Evolutionary conservation across 2,329 filamentous ascomycete genomes (phyloP), one percentile per base, ranked within the genome.

Genomic region (Penicillium sp.): DNA sequence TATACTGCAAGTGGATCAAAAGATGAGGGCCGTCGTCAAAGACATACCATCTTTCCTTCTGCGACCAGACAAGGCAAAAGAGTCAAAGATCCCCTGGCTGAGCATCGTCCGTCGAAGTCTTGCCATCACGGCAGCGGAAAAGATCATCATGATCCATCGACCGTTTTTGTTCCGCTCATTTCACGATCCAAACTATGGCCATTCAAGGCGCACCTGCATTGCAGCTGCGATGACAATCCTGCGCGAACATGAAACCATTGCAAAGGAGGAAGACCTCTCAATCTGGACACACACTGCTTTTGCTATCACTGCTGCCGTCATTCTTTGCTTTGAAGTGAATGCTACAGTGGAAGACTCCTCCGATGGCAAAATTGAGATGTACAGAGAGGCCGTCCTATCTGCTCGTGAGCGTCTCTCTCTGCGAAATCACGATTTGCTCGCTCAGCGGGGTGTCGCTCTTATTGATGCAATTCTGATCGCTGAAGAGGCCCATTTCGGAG

Each of bases 101-200:
- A 64, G 65, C 1, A 75, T 71, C 13, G 76, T 76, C 6, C 72
- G 74, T 11, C 71, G 71, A 6, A 71, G 76, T 30, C 68, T 79
- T 19, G 73, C 77, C 11, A 78, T 79, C 28, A 76, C 72, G 0
- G 73, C 76, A 1, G 71, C 73, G 2, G 75, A 79, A 59, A 79
- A 79, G 60, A 77, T 79, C 55, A 79, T 79, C 65, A 78, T 79
- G 76, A 77, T 79, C 22, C 77, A 79, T 59, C 72, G 77, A 3
- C 71, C 73, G 0, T 78, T 77, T 40, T 57, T 79, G 6, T 76
- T 75, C 28, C 70, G 69, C 28, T 76, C 70, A 43, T 74, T 72
- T n/a, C 58, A 69, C 16, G 74, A 76, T 38, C 66, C 71, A 0
- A 71, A 64, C 14, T 77, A 76, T 51, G 65, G 57, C 25, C 74